These are phyloP conservation scores for Pilasporangium apinafurcum DNA, from an alignment of 352 stramenopile species.

Conservation along the genomic window DNA sequence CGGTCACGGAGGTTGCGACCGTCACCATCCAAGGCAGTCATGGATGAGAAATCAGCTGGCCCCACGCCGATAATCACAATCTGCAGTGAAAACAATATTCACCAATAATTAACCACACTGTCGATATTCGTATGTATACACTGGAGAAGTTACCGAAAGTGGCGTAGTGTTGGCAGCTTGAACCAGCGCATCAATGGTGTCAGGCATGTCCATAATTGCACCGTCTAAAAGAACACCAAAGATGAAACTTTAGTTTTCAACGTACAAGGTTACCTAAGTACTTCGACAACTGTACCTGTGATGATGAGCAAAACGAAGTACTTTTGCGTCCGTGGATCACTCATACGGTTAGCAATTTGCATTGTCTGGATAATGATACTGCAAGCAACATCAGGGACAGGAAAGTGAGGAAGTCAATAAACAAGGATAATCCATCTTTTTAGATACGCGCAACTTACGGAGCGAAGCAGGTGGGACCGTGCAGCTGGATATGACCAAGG, in stretches of 20 bases:
- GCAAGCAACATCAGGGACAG: neutral
- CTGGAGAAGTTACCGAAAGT: slow-evolving; percentile 40
- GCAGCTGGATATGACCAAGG: slow-evolving; percentile 38
- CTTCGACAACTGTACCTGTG: slow-evolving; percentile 19
- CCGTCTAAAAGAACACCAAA: slow-evolving; percentile 34
- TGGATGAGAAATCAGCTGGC: slow-evolving; percentile 59
- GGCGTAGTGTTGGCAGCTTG: slow-evolving; percentile 42
- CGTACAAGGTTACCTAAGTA: too few species aligned
- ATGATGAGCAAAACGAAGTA: slow-evolving; percentile 87
- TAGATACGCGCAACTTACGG: slow-evolving; percentile 19
- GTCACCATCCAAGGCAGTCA: slow-evolving; percentile 60
- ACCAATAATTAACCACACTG: neutral
- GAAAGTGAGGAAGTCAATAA: slow-evolving; percentile 1
- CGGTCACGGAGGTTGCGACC: slow-evolving; percentile 35
- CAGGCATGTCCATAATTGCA: slow-evolving; percentile 85
- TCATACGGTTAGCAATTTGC: slow-evolving; percentile 27
- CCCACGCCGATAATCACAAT: slow-evolving; percentile 80
- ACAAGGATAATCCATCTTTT: neutral
- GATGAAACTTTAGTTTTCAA: too few species aligned
- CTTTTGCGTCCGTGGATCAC: slow-evolving; percentile 55
- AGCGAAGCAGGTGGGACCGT: slow-evolving; percentile 52
- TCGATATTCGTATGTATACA: too few species aligned
- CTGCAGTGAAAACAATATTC: slow-evolving; percentile 7
- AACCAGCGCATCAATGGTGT: slow-evolving; percentile 49
- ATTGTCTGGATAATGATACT: slow-evolving; percentile 54